Evolutionary conservation across 108 stramenopile genomes (phyloP).

Genomic region (Fragilariopsis cylindrus): DNA sequence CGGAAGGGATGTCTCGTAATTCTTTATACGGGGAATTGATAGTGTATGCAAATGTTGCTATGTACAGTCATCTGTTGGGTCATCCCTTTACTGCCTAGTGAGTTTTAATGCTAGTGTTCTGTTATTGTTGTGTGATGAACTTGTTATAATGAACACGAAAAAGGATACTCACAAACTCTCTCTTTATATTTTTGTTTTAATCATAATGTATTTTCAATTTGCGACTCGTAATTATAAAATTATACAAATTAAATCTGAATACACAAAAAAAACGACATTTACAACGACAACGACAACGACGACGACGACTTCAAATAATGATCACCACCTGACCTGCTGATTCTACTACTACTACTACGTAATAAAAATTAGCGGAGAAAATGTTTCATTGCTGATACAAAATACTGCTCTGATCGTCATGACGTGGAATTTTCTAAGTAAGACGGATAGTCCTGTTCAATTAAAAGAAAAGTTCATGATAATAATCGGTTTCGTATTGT

Average conservation of each 20-base stretch:
- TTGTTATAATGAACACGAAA: too few relatives aligned
- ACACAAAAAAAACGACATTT: too few relatives aligned
- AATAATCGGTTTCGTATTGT: conserved; percentile 35
- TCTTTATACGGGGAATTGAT: conserved; percentile 65
- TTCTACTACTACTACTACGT: not conserved
- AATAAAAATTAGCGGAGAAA: conserved; percentile 51
- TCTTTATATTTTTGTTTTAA: too few relatives aligned
- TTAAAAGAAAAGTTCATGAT: conserved; percentile 34
- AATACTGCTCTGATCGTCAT: conserved; percentile 48
- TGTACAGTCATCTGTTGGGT: conserved; percentile 62
- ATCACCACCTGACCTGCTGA: too few relatives aligned
- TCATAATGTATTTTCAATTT: too few relatives aligned
- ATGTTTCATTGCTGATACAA: conserved; percentile 59
- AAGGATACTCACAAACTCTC: too few relatives aligned
- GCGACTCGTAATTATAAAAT: too few relatives aligned
- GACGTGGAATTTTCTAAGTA: conserved; percentile 52
- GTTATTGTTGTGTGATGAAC: too few relatives aligned
- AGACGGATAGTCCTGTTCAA: conserved; percentile 21
- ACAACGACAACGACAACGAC: too few relatives aligned
- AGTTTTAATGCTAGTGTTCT: not conserved
- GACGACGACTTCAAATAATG: too few relatives aligned
- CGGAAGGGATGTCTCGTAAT: conserved; percentile 54
- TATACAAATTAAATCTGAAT: too few relatives aligned
- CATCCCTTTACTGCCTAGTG: conserved; percentile 78
- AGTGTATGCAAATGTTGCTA: conserved; percentile 66